Evolutionary conservation across 176 grass and related monocot genomes (phyloP), one percentile per base, ranked within the genome.

Genomic region (Avena eriantha): DNA sequence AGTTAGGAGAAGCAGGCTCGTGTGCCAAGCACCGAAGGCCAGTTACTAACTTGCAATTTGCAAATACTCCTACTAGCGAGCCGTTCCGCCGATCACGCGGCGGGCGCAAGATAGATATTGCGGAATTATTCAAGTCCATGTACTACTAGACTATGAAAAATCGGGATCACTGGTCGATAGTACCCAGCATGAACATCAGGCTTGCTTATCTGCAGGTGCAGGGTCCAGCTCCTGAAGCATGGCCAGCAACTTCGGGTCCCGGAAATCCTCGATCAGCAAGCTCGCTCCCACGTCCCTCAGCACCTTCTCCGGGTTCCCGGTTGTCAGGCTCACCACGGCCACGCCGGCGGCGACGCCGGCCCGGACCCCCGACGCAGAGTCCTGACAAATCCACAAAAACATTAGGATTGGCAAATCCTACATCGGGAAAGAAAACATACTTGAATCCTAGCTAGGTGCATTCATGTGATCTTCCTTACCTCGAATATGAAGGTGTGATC

Each of bases 401-500:
- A 26, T 50, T 16, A 70, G 15, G n/a, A 22, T 26, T 17, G 31
- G 31, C 33, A n/a, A 58, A 56, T 6, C 29, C 26, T 12, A 56
- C 7, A 69, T 19, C 7, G 74, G 49, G 11, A 48, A 4, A 45
- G 11, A 16, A 73, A 73, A 0, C 10, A 65, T 22, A 24, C 10
- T 63, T 63, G 59, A 23, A 12, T 63, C 23, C 22, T 58, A 17
- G 22, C 9, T 54, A 54, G 16, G 4, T 18, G 1, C 51, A 54
- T 54, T 17, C 53, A 19, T 21, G 6, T 56, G 53, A 56, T 2
- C 3, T 34, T 53, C 8, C 17, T 18, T 81, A 98, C 95, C 79
- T 98, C 93, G 69, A 95, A 95, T n/a, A 98, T 83, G 87, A 98
- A 86, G 1, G 95, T 89, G 93, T 90, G 88, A 23, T 92, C 34